phyloP scores from a whole-genome alignment of 768 basidiomycete genomes.

The Punctularia strigosozonata region DNA sequence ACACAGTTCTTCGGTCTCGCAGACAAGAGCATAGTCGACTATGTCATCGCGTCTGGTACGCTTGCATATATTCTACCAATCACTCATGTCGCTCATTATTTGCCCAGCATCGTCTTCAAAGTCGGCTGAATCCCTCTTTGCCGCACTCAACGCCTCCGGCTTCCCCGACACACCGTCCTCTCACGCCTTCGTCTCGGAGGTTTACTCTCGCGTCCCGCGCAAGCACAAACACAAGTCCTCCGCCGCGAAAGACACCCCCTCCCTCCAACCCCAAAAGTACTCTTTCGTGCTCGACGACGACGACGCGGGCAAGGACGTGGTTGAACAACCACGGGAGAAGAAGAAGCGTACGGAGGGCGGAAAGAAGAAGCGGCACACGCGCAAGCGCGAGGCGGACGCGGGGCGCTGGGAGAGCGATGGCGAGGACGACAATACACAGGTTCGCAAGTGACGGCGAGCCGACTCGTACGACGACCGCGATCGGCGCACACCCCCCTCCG shows the following conservation, averaged over 20 bases:
- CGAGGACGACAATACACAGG: slow-evolving; percentile 68
- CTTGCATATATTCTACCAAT: slow-evolving; percentile 5
- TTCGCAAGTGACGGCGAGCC: slow-evolving; percentile 48
- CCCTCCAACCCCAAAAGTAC: slow-evolving; percentile 61
- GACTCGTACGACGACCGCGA: slow-evolving; percentile 31
- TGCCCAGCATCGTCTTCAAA: slow-evolving; percentile 69
- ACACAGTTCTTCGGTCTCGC: slow-evolving; percentile 72
- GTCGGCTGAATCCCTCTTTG: slow-evolving; percentile 65
- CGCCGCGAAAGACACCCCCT: slow-evolving; percentile 68
- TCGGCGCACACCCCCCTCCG: too few relatives aligned
- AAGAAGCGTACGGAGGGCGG: slow-evolving; percentile 36
- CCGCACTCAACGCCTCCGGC: slow-evolving; percentile 64
- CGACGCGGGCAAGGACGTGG: slow-evolving; percentile 25
- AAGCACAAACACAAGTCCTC: slow-evolving; percentile 68
- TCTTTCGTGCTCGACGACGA: slow-evolving; percentile 80
- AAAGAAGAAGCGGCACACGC: slow-evolving; percentile 45
- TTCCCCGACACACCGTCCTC: slow-evolving; percentile 74
- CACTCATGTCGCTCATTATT: slow-evolving; percentile 4
- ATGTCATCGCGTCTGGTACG: slow-evolving; percentile 75
- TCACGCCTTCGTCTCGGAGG: slow-evolving; percentile 67
- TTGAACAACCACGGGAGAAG: slow-evolving; percentile 23
- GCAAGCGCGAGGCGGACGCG: slow-evolving; percentile 73
- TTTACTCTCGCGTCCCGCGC: slow-evolving; percentile 68
- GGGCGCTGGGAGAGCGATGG: slow-evolving; percentile 90
- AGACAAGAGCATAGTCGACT: slow-evolving; percentile 77